Evolutionary conservation across 805 yeast genomes (phyloP).

Genomic region (Zygoascus bituminiphila): DNA sequence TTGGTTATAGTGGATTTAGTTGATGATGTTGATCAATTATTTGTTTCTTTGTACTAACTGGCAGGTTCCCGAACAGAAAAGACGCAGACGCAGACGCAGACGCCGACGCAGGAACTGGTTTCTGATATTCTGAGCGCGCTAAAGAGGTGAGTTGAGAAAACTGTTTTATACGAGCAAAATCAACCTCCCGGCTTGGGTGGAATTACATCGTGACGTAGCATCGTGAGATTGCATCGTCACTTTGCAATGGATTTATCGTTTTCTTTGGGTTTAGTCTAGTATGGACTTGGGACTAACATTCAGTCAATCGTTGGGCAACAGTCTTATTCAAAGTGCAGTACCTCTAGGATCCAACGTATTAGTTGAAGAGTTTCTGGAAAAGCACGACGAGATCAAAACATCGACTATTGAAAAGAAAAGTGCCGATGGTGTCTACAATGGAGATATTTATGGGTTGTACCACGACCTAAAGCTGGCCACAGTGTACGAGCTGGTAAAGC

Average conservation of each 20-base stretch:
- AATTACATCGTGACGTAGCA: no score
- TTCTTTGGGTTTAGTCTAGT: no score
- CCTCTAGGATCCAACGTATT: not conserved
- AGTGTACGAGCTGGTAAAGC: constrained; percentile 17
- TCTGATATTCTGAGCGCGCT: not conserved
- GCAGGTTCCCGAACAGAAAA: not conserved
- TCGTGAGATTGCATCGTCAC: no score
- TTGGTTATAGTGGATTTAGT: no score
- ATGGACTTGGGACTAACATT: no score
- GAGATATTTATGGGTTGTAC: constrained; percentile 14
- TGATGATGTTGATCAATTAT: no score
- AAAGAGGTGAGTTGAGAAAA: not conserved
- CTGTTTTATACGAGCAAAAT: no score
- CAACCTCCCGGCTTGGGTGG: no score
- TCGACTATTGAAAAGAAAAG: constrained; percentile 9
- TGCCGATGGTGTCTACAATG: constrained; percentile 3
- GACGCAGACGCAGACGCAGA: no score
- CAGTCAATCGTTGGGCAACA: not conserved
- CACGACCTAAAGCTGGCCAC: constrained; percentile 27
- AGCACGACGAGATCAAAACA: not conserved
- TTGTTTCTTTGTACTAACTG: not conserved
- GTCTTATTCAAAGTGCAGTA: not conserved
- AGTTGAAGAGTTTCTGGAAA: not conserved
- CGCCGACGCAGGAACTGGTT: not conserved
- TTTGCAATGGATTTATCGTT: no score